These are phyloP conservation scores for Paramecium sonneborni DNA, from an alignment of 73 alveolate species.

Conservation along the genomic window DNA sequence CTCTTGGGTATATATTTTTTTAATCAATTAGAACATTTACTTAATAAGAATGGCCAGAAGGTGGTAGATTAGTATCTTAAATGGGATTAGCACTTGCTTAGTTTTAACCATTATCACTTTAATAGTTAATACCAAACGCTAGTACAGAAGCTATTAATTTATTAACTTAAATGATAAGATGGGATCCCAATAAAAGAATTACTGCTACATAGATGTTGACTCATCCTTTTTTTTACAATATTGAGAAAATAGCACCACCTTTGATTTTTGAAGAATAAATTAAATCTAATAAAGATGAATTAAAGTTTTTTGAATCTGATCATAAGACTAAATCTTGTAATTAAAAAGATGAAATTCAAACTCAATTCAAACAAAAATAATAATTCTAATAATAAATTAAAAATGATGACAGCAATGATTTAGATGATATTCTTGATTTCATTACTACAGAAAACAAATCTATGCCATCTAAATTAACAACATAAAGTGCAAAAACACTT, in stretches of 20 bases:
- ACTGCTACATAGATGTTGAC: conserved; percentile 87
- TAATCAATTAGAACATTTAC: conserved; percentile 90
- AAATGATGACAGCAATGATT: conserved; percentile 44
- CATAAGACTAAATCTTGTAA: not conserved
- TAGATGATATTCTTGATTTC: conserved; percentile 30
- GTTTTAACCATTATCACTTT: conserved; percentile 74
- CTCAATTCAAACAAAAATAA: not conserved
- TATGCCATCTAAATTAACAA: not conserved
- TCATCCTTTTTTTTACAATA: conserved; percentile 84
- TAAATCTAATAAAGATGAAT: not conserved
- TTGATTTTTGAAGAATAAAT: not conserved
- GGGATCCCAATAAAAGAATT: conserved; percentile 97
- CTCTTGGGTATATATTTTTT: conserved; percentile 69
- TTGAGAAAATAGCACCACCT: not conserved
- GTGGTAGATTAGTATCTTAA: conserved; percentile 87
- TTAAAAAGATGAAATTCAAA: not conserved
- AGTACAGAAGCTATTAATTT: conserved; percentile 92
- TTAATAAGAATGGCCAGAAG: conserved; percentile 94
- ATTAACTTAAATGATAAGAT: conserved; percentile 85
- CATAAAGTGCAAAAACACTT: not conserved
- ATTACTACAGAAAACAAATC: conserved; percentile 12
- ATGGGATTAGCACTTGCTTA: conserved; percentile 88
- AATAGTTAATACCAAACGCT: conserved; percentile 83
- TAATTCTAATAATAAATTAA: not conserved
- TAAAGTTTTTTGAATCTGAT: not conserved